Percentiles rank a stretch among this genome's conserved stretches.
phyloP scores from a whole-genome alignment of 1,139 yeast genomes.

The Suhomyces guaymorum region DNA sequence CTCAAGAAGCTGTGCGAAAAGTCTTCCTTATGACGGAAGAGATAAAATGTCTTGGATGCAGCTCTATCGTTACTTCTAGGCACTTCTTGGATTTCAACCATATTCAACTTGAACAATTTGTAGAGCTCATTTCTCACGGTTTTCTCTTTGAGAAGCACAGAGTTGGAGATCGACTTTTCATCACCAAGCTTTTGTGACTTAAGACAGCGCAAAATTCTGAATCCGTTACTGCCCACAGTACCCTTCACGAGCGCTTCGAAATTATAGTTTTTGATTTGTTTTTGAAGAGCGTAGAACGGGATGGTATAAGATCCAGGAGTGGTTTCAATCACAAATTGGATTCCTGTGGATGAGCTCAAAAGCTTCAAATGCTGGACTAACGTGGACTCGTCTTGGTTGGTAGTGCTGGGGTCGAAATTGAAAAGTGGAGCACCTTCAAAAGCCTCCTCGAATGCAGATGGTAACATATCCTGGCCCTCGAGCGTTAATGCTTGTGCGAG shows the following conservation, averaged over 20 bases:
- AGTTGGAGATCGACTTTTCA: constrained; percentile 77
- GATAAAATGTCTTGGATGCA: constrained; percentile 81
- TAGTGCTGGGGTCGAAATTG: constrained; percentile 23
- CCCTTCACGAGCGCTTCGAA: constrained; percentile 63
- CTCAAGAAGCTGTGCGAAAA: constrained; percentile 53
- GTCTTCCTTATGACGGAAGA: constrained; percentile 72
- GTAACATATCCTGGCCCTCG: constrained; percentile 3
- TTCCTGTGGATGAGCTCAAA: constrained; percentile 34
- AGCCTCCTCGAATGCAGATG: constrained; percentile 6
- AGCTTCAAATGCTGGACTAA: constrained; percentile 51
- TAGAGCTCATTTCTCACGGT: constrained; percentile 69
- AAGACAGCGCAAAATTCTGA: constrained; percentile 66
- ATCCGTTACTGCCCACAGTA: constrained; percentile 58
- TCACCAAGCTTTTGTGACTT: constrained; percentile 71
- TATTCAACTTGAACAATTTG: constrained; percentile 55
- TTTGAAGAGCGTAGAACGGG: constrained; percentile 44
- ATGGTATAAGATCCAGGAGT: constrained; percentile 45
- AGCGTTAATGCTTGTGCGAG: constrained; percentile 7
- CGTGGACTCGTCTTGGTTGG: constrained; percentile 6
- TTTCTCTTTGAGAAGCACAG: constrained; percentile 73
- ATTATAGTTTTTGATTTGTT: constrained; percentile 51
- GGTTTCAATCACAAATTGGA: constrained; percentile 29
- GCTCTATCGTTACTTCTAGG: constrained; percentile 92
- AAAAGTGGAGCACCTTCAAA: constrained; percentile 11
- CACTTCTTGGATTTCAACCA: constrained; percentile 81